Conservation (phyloP, 768 basidiomycete genomes). For the Calocybe gangraenosa region DNA sequence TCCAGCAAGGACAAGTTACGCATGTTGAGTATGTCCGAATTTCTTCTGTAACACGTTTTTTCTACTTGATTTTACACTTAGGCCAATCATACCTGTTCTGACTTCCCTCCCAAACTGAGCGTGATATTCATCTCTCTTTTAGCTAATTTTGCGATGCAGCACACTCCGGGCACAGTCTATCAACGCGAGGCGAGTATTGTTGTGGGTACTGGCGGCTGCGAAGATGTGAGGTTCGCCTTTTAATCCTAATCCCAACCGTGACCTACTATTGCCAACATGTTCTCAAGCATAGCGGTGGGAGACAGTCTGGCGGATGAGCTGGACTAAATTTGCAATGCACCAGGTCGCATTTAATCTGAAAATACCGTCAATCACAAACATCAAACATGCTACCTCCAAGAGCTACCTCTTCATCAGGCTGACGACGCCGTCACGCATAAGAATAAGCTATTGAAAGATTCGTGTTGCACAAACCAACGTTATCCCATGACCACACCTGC, state of each 20-base stretch:
- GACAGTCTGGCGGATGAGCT: slow-evolving; percentile 46
- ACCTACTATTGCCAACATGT: slow-evolving; percentile 74
- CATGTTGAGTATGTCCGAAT: slow-evolving; percentile 1
- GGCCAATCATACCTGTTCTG: background rate
- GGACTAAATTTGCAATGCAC: slow-evolving; percentile 62
- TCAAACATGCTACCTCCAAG: background rate
- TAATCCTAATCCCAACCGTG: background rate
- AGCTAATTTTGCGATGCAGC: slow-evolving; percentile 8
- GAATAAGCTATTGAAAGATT: background rate
- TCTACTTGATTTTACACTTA: background rate
- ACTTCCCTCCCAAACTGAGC: background rate
- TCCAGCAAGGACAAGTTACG: no score
- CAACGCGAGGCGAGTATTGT: slow-evolving; percentile 64
- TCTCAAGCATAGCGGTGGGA: slow-evolving; percentile 45
- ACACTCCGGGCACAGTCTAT: slow-evolving; percentile 56
- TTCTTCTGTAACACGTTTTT: no score
- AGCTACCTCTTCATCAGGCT: slow-evolving; percentile 59
- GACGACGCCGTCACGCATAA: slow-evolving; percentile 6
- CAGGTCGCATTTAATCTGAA: slow-evolving; percentile 59
- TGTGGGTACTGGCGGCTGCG: slow-evolving; percentile 58
- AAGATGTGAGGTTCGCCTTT: slow-evolving; percentile 9
- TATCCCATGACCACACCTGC: slow-evolving; percentile 53
- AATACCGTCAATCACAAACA: slow-evolving; percentile 5
- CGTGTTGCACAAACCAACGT: slow-evolving; percentile 36
- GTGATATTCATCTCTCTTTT: background rate